Conservation (phyloP, 2,329 filamentous ascomycete genomes). For the Colletotrichum orbiculare region DNA sequence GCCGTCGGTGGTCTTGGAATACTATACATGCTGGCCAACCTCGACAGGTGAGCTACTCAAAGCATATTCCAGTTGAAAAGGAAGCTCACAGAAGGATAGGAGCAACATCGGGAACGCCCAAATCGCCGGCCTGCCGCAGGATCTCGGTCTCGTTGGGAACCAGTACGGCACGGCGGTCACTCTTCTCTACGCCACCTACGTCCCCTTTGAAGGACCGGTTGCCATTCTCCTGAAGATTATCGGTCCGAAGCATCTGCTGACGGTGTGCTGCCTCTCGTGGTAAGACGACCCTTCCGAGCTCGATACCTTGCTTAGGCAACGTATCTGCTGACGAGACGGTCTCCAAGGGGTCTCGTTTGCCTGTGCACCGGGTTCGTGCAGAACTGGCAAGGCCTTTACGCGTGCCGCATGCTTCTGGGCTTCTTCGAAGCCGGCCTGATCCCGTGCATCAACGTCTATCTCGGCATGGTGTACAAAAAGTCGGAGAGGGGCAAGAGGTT, state of each 20-base stretch:
- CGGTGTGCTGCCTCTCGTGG: slow-evolving; percentile 40
- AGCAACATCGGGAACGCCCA: slow-evolving; percentile 44
- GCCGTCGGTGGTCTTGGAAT: slow-evolving; percentile 39
- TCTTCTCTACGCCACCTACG: slow-evolving; percentile 48
- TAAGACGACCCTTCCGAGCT: slow-evolving; percentile 38
- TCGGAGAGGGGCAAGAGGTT: slow-evolving; percentile 36
- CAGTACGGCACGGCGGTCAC: slow-evolving; percentile 47
- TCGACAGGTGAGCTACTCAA: slow-evolving; percentile 39
- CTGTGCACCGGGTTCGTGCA: no score
- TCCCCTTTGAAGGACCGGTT: slow-evolving; percentile 44
- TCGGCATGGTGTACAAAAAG: slow-evolving; percentile 51
- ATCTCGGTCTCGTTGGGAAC: slow-evolving; percentile 44
- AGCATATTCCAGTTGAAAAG: background rate
- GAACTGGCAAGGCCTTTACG: no score
- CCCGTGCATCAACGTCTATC: slow-evolving; percentile 50
- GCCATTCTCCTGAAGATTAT: slow-evolving; percentile 46
- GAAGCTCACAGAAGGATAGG: slow-evolving; percentile 7
- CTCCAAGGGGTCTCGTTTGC: slow-evolving; percentile 21
- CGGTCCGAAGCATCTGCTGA: slow-evolving; percentile 45
- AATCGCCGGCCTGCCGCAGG: slow-evolving; percentile 46
- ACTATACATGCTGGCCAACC: slow-evolving; percentile 45
- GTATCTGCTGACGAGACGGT: slow-evolving; percentile 21
- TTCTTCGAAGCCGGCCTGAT: slow-evolving; percentile 50
- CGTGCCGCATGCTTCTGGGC: slow-evolving; percentile 35
- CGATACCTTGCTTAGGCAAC: background rate